Evolutionary conservation across 441 rosid species (phyloP), one percentile per base, ranked within the genome.

Genomic region (Biscutella laevigata): DNA sequence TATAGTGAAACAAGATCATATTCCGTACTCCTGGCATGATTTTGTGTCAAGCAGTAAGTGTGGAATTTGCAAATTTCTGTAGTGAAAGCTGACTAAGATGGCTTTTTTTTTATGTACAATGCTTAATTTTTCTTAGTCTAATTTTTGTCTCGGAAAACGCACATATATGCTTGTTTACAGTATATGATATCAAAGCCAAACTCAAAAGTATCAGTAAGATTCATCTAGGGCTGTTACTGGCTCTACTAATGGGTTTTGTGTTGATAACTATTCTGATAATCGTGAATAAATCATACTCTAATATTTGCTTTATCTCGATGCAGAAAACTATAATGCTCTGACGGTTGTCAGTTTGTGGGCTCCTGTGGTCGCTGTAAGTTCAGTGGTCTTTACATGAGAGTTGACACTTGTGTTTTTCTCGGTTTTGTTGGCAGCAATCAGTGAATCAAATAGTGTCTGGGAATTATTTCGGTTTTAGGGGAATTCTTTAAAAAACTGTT

Each of bases 11-110:
- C 75, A 74, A 78, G 67, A 73, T 65, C 21, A 58, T 59, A 48
- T 94, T 51, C 34, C 52, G 40, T 94, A 94, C 64, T 94, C 99
- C 32, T 94, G 99, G 99, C 99, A 94, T 77, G 99, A 94, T 78
- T 62, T 94, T 70, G 91, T 94, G 48, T 94, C 97, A 36, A 66
- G 67, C 79, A 49, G 99, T 94, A 80, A 73, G 82, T 50, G 11
- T 28, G 12, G 43, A 25, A 34, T 41, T 19, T 24, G 13, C 32
- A 37, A 42, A 16, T 38, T 12, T 54, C 30, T 37, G 19, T 29
- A 30, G 10, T 22, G 48, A 35, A 15, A 38, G 15, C 22, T 30
- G 42, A 47, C 46, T 26, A 30, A 15, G 6, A 32, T 44, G 28
- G 56, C 10, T n/a, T 22, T 59, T 33, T 52, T n/a, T 34, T n/a